These are phyloP conservation scores for Clitopilus passeckerianus DNA, from an alignment of 768 basidiomycete genomes.

Conservation along the genomic window DNA sequence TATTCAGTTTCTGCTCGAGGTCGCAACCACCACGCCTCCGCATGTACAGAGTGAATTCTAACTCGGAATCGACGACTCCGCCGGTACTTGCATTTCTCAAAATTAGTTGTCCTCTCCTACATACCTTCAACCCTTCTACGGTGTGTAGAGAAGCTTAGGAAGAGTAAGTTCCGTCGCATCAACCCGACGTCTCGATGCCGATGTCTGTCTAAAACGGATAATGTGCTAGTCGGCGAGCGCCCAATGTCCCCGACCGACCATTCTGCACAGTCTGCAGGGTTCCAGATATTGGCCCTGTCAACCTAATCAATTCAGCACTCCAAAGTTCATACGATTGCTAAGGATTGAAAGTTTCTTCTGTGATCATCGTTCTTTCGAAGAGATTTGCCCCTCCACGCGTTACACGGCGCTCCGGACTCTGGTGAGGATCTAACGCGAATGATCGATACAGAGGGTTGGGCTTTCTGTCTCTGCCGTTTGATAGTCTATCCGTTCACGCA, in stretches of 20 bases:
- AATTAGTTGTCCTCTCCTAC: neutral
- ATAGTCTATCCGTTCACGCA: neutral
- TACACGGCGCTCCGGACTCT: neutral
- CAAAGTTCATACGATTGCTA: neutral
- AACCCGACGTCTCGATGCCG: neutral
- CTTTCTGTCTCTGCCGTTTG: neutral
- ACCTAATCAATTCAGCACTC: neutral
- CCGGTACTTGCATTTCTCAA: no score
- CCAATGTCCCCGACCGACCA: neutral
- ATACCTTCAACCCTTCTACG: neutral
- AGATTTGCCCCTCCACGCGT: neutral
- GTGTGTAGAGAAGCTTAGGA: neutral
- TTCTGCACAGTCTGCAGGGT: neutral
- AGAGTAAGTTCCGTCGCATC: neutral
- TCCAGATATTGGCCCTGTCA: neutral
- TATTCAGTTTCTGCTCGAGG: no score
- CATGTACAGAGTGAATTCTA: no score
- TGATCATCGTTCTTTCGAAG: neutral
- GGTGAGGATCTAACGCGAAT: neutral
- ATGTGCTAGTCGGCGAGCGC: neutral
- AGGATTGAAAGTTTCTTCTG: neutral
- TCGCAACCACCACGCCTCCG: no score
- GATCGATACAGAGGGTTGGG: neutral
- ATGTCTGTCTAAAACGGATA: neutral
- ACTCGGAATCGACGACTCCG: no score